A percentile compares a stretch with the other conserved stretches of the same genome.
These are phyloP conservation scores for Aspergillus pseudotamarii DNA, from an alignment of 2,329 filamentous ascomycete species.

Conservation along the genomic window DNA sequence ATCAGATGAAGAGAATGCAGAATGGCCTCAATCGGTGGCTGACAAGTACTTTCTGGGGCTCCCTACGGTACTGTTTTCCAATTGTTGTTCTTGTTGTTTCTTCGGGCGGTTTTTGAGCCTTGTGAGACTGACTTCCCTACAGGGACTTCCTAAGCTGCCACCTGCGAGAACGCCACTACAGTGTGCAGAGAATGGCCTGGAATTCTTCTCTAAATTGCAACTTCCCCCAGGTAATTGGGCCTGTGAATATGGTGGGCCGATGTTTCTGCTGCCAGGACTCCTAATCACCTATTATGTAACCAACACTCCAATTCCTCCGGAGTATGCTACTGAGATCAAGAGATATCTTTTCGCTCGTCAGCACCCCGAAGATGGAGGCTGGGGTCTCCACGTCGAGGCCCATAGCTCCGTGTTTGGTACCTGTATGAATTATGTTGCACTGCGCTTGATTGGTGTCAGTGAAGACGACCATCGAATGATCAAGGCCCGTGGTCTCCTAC, in stretches of 20 bases:
- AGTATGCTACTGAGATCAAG: constrained; percentile 83
- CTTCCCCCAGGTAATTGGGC: constrained; percentile 90
- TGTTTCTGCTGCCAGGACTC: constrained; percentile 88
- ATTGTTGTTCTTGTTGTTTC: neutral
- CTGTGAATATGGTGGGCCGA: constrained; percentile 95
- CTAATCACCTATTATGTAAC: constrained; percentile 88
- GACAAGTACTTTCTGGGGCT: constrained; percentile 88
- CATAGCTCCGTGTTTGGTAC: constrained; percentile 92
- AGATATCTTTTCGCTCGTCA: constrained; percentile 88
- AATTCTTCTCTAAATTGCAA: constrained; percentile 88
- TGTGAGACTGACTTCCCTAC: neutral
- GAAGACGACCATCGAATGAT: constrained; percentile 83
- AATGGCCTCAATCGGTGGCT: constrained; percentile 85
- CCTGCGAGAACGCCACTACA: constrained; percentile 73
- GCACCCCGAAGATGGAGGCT: constrained; percentile 86
- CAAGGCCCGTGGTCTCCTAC: constrained; percentile 78
- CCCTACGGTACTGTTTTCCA: constrained; percentile 63
- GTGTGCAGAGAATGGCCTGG: constrained; percentile 77
- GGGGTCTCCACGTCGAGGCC: constrained; percentile 94
- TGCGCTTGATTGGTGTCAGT: constrained; percentile 80
- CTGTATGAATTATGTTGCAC: constrained; percentile 78
- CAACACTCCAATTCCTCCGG: constrained; percentile 78
- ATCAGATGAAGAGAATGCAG: constrained; percentile 67
- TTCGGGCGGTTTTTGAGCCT: neutral
- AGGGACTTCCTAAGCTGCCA: constrained; percentile 76